Base-by-base conservation (phyloP, 2,329 filamentous ascomycete genomes). In the Dactylonectria macrodidyma region DNA sequence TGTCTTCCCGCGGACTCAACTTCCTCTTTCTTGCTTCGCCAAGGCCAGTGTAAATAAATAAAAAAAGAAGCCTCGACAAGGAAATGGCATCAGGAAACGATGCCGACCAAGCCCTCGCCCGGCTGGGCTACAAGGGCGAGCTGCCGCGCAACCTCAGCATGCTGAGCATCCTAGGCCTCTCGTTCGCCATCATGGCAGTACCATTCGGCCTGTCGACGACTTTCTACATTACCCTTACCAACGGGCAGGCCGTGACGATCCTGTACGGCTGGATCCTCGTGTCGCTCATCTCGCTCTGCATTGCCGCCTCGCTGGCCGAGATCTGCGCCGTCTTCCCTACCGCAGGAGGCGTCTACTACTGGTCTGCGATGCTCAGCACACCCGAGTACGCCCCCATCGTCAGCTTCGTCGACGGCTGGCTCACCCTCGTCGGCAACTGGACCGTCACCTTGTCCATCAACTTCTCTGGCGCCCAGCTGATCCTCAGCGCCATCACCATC, bases 331-430 rank as follows among this genome's bases (percentile, higher is more conserved):
- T 90, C n/a, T 93, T 88, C 72, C 85, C 85, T 0, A 87, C 84
- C 5, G 88, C 88, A 12, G 88, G 88, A 71, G 90, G 88, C 34
- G 87, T 92, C 79, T 94, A 94, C 75, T 91, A 94, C 80, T 94
- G 92, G 92, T 91, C 91, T 8, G 91, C 92, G 65, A 84, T 89
- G 75, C 85, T 94, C 71, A 86, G 87, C 66, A 90, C 89, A 78
- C 85, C 86, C 71, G 81, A 80, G 57, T 92, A 87, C 84, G 88
- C 89, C 30, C 89, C 90, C 0, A 79, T 90, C 26, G 86, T 93
- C 41, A 92, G 90, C 55, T 94, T 91, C 84, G 86, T 91, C 67
- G 93, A 91, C 2, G 92, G 92, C 52, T 94, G 92, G 92, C 92
- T 91, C 72, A 92, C 90, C 69, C 88, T 91, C 60, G 90, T 91